These are phyloP conservation scores for Globisporangium irregulare DNA, from an alignment of 352 stramenopile species.

Conservation along the genomic window DNA sequence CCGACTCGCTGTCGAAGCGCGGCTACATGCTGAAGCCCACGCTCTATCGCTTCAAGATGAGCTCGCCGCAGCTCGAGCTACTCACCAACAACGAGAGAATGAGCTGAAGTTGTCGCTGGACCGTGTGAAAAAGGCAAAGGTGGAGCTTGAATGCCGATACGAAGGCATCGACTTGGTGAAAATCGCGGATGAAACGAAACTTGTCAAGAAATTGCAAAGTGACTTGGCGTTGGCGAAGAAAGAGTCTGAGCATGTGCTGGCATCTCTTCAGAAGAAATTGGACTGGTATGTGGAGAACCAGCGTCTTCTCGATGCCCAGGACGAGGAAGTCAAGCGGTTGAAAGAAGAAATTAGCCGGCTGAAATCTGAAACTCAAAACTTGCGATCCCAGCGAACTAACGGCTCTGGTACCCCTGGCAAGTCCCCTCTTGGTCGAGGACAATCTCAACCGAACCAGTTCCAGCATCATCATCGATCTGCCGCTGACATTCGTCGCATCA, in stretches of 20 bases:
- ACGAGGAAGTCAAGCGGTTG: constrained; percentile 50
- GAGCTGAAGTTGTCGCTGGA: constrained; percentile 73
- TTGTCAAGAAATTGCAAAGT: constrained; percentile 40
- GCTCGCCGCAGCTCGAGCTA: constrained; percentile 28
- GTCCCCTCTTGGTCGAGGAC: neutral
- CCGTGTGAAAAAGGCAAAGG: constrained; percentile 76
- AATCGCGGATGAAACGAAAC: constrained; percentile 50
- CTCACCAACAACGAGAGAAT: constrained; percentile 51
- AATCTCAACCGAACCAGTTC: constrained; percentile 1
- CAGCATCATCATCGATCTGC: constrained; percentile 27
- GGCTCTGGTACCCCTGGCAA: neutral
- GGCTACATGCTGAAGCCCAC: constrained; percentile 55
- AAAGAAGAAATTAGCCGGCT: constrained; percentile 19
- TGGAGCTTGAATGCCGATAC: constrained; percentile 74
- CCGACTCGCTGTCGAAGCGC: constrained; percentile 54
- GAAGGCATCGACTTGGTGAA: constrained; percentile 67
- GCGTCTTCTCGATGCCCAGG: constrained; percentile 71
- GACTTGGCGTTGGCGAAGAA: constrained; percentile 44
- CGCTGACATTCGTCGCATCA: constrained; percentile 68
- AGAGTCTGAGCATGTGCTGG: constrained; percentile 45
- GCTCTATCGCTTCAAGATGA: constrained; percentile 59
- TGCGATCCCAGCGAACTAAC: neutral
- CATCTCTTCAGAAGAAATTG: constrained; percentile 71
- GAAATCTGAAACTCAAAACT: constrained; percentile 13
- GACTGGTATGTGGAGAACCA: constrained; percentile 88